Base-by-base conservation (phyloP, 2,329 filamentous ascomycete species). In the Davidsoniella eucalypti region DNA sequence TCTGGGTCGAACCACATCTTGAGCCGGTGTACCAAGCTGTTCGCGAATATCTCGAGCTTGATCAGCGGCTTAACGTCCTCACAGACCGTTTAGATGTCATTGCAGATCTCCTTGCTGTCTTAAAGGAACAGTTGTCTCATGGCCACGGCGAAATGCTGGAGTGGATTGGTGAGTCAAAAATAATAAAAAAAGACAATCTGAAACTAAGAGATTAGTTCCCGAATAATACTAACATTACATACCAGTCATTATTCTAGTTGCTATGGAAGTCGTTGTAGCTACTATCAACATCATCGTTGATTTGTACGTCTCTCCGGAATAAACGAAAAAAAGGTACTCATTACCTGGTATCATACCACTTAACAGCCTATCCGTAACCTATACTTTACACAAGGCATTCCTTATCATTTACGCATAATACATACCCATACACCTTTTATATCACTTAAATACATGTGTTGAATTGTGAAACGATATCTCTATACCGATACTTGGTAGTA, bases 1-100 rank as follows among this genome's bases (percentile, higher is more conserved):
- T 98, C 74, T 98, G 92, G 92, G 85, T 90, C 29, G 92, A 98
- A 66, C 92, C 92, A 7, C 88, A 95, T 64, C 74, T 98, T 5
- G 92, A 98, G 61, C 92, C 92, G 4, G 83, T 98, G 25, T 98
- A 98, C 63, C 84, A 93, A 64, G 92, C 92, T 50, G 92, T 96
- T 41, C 75, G 92, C 52, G 92, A 83, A 62, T 98, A 98, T 63
- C 71, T 98, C 17, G 92, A 98, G 69, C 96, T 98, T 84, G 92
- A 96, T 64, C 92, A 96, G 69, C 73, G 92, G 51, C 90, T 96
- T 10, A 79, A 80, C 21, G 70, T 98, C 38, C 68, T 98, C 60
- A 96, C 87, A 9, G 90, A 96, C 63, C 73, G 92, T 50, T 67
- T 98, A 57, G 64, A 66, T 43, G 92, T 98, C 49, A 94, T 96